These are phyloP conservation scores for Nymphaea colorata DNA, from an alignment of 164 flowering plant genomes.

Conservation along the genomic window DNA sequence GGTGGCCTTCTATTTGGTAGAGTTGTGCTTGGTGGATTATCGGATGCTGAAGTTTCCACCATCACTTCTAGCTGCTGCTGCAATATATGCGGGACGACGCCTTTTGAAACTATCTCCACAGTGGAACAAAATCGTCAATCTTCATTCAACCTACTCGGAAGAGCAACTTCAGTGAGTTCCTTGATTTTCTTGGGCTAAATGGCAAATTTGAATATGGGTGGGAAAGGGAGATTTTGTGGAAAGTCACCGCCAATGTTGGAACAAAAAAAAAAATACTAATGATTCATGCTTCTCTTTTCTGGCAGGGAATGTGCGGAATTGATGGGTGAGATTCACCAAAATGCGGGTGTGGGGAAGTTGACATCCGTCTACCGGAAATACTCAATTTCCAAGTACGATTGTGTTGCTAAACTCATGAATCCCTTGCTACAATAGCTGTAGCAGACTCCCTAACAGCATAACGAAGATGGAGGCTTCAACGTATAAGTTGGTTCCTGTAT, in stretches of 20 bases:
- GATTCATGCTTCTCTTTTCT: not conserved
- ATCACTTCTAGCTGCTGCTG: constrained; percentile 67
- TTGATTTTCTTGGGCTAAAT: too few species aligned
- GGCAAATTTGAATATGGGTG: not conserved
- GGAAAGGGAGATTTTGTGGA: not conserved
- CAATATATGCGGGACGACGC: constrained; percentile 63
- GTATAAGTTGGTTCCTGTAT: too few species aligned
- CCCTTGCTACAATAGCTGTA: not conserved
- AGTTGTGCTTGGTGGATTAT: constrained; percentile 64
- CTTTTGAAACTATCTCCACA: constrained; percentile 26
- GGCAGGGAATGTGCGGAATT: constrained; percentile 36
- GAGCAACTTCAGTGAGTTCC: constrained; percentile 43
- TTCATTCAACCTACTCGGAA: constrained; percentile 45
- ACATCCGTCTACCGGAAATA: constrained; percentile 42
- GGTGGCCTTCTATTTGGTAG: constrained; percentile 60
- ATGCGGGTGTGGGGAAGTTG: constrained; percentile 29
- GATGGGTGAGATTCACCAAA: constrained; percentile 35
- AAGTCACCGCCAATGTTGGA: too few species aligned
- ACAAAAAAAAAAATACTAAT: not conserved
- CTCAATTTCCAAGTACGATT: constrained; percentile 10
- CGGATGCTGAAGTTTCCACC: constrained; percentile 68
- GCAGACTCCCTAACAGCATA: not conserved
- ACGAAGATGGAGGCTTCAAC: too few species aligned
- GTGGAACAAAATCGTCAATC: constrained; percentile 47
- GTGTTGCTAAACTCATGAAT: constrained; percentile 6